phyloP scores from a whole-genome alignment of 768 basidiomycete genomes.

The Agaricus subrufescens region DNA sequence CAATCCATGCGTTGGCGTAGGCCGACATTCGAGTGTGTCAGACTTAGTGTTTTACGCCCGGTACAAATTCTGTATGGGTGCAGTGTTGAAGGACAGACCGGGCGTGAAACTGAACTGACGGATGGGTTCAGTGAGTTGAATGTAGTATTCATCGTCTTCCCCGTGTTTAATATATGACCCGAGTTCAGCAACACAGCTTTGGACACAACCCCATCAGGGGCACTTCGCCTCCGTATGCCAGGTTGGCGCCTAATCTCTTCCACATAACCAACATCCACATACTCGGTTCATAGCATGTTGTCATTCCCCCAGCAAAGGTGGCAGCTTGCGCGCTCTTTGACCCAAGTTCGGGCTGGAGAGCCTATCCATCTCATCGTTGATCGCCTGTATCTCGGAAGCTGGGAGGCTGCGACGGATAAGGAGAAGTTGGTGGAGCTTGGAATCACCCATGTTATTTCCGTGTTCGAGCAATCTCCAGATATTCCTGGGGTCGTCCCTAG shows the following conservation, averaged over 20 bases:
- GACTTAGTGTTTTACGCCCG: too few relatives aligned
- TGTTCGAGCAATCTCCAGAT: slow-evolving; percentile 46
- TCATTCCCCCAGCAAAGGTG: slow-evolving; percentile 29
- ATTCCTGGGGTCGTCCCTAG: slow-evolving; percentile 41
- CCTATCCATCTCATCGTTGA: slow-evolving; percentile 35
- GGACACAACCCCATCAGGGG: neutral
- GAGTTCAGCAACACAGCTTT: neutral
- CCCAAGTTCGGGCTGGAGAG: neutral
- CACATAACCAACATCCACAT: too few relatives aligned
- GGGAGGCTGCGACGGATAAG: slow-evolving; percentile 46
- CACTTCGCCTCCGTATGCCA: neutral
- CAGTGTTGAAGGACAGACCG: too few relatives aligned
- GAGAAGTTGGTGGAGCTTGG: slow-evolving; percentile 49
- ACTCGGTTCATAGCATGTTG: slow-evolving; percentile 18
- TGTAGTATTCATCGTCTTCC: too few relatives aligned
- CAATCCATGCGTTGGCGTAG: neutral
- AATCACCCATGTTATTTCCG: slow-evolving; percentile 71
- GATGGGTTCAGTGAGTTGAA: too few relatives aligned
- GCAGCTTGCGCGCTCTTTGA: slow-evolving; percentile 17
- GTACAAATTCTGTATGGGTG: too few relatives aligned
- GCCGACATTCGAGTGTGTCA: neutral
- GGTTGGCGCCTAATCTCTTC: too few relatives aligned
- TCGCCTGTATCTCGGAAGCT: slow-evolving; percentile 61
- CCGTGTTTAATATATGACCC: neutral
- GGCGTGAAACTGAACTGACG: too few relatives aligned